Base-by-base conservation (phyloP, 345 rosid genomes). In the Iberis pinnata region DNA sequence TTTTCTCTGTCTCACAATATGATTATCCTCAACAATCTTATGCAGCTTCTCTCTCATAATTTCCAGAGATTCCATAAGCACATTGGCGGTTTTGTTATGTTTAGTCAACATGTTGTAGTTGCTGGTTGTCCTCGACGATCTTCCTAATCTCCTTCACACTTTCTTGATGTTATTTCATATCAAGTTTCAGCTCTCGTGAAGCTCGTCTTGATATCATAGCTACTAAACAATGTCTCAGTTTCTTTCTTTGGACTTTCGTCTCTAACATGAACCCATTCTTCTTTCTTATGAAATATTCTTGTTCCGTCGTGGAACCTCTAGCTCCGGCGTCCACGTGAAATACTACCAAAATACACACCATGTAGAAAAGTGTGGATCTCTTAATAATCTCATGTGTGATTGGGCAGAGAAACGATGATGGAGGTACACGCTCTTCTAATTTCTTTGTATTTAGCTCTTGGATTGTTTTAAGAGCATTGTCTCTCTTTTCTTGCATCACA, bases 281-380 rank as follows among this genome's bases (percentile, higher is more conserved):
- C 35, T 76, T 89, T 63, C 96, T 68, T 53, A 92, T 70, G 60
- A 80, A 92, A 61, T 88, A 92, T 67, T 92, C 96, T 88, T 92
- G 83, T 29, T 85, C 79, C 14, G 98, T 93, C 41, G 75, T 62
- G 12, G 55, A 22, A 7, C 88, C 95, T 62, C 52, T 74, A 2
- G 95, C 89, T 63, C 81, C 71, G 24, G 84, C 80, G 0, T 78
- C 84, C 1, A 93, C 98, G 44, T 92, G 98, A 66, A 85, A 88
- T 49, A 92, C 96, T 0, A 84, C 82, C 14, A 88, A 66, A 1
- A 74, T 86, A 15, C 96, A 92, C 1, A 92, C 71, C 0, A 96
- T 87, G 65, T 92, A 96, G 22, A 82, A 92, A 62, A 92, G 53
- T 44, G n/a, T n/a, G n/a, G n/a, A n/a, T n/a, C n/a, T n/a, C n/a